phyloP scores from a whole-genome alignment of 2,329 filamentous ascomycete species.

The Mycocentrospora acerina region DNA sequence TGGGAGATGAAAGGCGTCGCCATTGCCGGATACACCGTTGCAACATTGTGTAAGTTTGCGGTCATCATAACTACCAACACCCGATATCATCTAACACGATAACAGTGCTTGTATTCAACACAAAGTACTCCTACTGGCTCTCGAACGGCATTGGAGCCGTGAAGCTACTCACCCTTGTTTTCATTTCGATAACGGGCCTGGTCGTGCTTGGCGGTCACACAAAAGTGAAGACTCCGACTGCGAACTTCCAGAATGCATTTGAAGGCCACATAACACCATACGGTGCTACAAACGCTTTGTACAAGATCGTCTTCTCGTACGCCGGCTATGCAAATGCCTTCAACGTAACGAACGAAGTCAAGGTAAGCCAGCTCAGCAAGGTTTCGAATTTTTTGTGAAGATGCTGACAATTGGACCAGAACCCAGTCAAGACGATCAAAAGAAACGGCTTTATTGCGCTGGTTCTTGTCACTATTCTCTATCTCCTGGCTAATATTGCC shows the following conservation, averaged over 20 bases:
- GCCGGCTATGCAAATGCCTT: slow-evolving; percentile 61
- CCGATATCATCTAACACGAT: background rate
- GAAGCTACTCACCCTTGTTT: slow-evolving; percentile 62
- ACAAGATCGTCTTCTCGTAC: slow-evolving; percentile 62
- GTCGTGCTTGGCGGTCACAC: slow-evolving; percentile 61
- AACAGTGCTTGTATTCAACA: slow-evolving; percentile 54
- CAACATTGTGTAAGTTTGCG: slow-evolving; percentile 53
- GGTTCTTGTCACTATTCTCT: slow-evolving; percentile 54
- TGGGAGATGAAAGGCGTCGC: slow-evolving; percentile 70
- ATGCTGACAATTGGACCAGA: slow-evolving; percentile 16
- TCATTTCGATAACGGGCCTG: slow-evolving; percentile 54
- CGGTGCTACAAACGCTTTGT: slow-evolving; percentile 60
- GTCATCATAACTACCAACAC: background rate
- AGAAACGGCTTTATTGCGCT: slow-evolving; percentile 51
- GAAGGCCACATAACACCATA: slow-evolving; percentile 50
- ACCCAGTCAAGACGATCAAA: slow-evolving; percentile 58
- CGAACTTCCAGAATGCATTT: slow-evolving; percentile 60
- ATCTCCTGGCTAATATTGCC: slow-evolving; percentile 61
- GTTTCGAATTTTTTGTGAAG: background rate
- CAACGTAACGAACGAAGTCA: slow-evolving; percentile 63
- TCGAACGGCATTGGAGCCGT: slow-evolving; percentile 60
- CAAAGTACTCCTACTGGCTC: slow-evolving; percentile 58
- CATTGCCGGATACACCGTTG: slow-evolving; percentile 62
- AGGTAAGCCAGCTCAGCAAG: slow-evolving; percentile 21
- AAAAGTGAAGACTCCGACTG: slow-evolving; percentile 52